phyloP scores from a whole-genome alignment of 805 yeast species.

The Saccharomycopsis sp. region DNA sequence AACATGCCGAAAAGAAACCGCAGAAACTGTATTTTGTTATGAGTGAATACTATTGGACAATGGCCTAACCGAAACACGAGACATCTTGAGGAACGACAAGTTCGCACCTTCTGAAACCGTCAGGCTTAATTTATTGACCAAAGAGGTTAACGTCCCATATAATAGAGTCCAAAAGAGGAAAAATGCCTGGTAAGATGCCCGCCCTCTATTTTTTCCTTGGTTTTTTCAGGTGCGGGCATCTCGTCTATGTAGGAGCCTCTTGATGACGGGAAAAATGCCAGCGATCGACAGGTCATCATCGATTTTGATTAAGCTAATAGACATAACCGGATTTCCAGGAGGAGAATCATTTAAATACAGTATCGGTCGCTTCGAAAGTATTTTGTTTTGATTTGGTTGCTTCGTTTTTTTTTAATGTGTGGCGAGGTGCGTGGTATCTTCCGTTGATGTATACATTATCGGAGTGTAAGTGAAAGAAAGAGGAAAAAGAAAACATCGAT shows the following conservation, averaged over 20 bases:
- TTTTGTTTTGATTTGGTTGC: neutral
- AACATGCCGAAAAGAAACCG: too few relatives aligned
- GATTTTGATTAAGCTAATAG: neutral
- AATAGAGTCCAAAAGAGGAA: neutral
- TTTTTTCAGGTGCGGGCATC: neutral
- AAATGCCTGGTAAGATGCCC: neutral
- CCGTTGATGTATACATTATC: neutral
- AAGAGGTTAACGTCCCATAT: neutral
- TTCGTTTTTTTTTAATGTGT: neutral
- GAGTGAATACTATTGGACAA: too few relatives aligned
- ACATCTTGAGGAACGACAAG: too few relatives aligned
- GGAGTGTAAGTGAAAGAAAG: neutral
- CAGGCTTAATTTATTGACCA: neutral
- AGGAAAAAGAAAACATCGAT: neutral
- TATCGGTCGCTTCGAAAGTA: neutral
- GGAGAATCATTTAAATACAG: neutral
- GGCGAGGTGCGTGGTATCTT: neutral
- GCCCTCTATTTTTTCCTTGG: neutral
- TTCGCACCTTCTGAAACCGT: too few relatives aligned
- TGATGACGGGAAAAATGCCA: neutral
- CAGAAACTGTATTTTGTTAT: too few relatives aligned
- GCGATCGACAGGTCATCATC: neutral
- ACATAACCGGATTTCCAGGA: neutral
- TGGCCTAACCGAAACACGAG: too few relatives aligned
- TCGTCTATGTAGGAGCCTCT: neutral